Evolutionary conservation across 768 basidiomycete species (phyloP), one percentile per base, ranked within the genome.

Genomic region (Auriscalpium vulgare): DNA sequence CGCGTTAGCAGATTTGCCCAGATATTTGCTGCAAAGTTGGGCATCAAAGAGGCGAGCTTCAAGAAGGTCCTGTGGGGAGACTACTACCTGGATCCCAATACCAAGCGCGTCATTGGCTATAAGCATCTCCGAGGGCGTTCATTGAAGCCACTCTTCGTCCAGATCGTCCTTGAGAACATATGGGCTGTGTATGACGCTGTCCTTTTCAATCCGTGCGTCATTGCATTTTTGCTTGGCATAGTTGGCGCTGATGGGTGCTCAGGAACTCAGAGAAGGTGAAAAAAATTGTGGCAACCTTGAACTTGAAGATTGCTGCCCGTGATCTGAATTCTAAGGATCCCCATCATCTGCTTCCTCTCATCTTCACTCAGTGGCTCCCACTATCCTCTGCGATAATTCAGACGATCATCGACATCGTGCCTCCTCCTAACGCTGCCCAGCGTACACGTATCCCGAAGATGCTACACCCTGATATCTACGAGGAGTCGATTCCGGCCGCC

Each of bases 131-230:
- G 81, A 51, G 95, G 93, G 16, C 82, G 93, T 45, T 78, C 82
- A 50, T 71, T 98, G 67, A 98, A 98, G 73, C 91, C 95, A 10
- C 78, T 98, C 23, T 98, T 98, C 66, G 97, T 97, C 11, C 95
- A 97, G 72, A 95, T 98, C 62, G 87, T 99, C 11, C 72, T 99
- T 61, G 97, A 98, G 53, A 98, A 98, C 68, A 79, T 99, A 23
- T 99, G 95, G 95, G 88, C 91, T 14, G 88, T 97, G 10, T 99
- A 98, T 67, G 92, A 97, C 64, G 91, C 88, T 14, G 85, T 94
- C 13, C 72, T 90, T 43, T 69, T 90, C 13, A 91, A 95, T 62
- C 90, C 92, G 95, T 98, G 66, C 66, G 95, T 83, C 13, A 44
- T 23, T 56, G 40, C 13, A 29, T 52, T 51, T 38, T 21, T 47